These are phyloP conservation scores for Naganishia randhawae DNA, from an alignment of 768 basidiomycete genomes.

Conservation along the genomic window DNA sequence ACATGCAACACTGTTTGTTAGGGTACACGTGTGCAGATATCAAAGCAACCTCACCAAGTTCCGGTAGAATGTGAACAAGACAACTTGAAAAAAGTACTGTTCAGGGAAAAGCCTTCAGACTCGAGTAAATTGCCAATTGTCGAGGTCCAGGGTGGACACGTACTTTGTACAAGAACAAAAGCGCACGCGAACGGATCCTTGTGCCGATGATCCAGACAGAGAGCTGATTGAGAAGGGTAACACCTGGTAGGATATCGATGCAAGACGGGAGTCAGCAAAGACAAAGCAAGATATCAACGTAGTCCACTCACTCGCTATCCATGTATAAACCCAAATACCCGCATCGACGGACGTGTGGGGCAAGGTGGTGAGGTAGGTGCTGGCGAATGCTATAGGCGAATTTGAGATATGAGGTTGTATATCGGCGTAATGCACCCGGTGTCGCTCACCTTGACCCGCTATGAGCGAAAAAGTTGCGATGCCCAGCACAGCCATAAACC, in stretches of 20 bases:
- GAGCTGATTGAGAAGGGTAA: constrained; percentile 45
- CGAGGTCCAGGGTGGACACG: constrained; percentile 12
- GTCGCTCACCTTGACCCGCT: constrained; percentile 51
- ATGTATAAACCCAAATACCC: constrained; percentile 53
- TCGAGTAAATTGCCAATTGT: background rate
- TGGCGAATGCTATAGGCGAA: constrained; percentile 47
- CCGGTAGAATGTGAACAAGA: constrained; percentile 46
- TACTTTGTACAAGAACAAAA: constrained; percentile 53
- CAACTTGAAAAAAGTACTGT: constrained; percentile 46
- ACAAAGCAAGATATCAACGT: no score
- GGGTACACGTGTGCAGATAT: background rate
- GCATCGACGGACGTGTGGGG: constrained; percentile 53
- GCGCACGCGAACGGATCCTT: constrained; percentile 51
- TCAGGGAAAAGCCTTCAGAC: background rate
- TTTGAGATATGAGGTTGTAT: background rate
- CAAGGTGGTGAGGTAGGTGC: constrained; percentile 52
- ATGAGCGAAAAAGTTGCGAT: constrained; percentile 52
- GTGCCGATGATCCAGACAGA: constrained; percentile 51
- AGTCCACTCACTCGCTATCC: constrained; percentile 48
- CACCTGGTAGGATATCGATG: constrained; percentile 31
- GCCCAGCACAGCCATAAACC: constrained; percentile 52
- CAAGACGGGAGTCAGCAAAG: background rate
- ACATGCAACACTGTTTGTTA: background rate
- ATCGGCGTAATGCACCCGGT: background rate
- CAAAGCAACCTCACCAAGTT: constrained; percentile 40